Conservation (phyloP, 2,329 filamentous ascomycete species). For the Scedosporium apiospermum region DNA sequence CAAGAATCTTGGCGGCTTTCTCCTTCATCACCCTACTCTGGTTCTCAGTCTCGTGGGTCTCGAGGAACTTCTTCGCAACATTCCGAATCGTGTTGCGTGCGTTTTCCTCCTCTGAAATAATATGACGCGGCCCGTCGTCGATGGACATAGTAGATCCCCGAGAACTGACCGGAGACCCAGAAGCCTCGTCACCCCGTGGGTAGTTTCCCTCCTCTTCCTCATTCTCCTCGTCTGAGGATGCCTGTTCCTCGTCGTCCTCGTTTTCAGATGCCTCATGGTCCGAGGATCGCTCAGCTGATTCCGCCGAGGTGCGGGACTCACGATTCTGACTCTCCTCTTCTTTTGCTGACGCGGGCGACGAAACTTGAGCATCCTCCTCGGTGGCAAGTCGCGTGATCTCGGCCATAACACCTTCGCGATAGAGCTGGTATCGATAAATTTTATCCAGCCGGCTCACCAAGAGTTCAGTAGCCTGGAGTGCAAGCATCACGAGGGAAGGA, state of each 20-base stretch:
- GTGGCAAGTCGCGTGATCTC: slow-evolving; percentile 77
- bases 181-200: slow-evolving; percentile 36
- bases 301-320: slow-evolving; percentile 19
- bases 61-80: slow-evolving; percentile 74
- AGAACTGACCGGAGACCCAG: slow-evolving; percentile 57
- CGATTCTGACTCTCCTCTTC: slow-evolving; percentile 10
- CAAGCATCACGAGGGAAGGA: slow-evolving; percentile 73
- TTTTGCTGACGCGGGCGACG: slow-evolving; percentile 1
- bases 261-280: slow-evolving; percentile 17
- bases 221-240: slow-evolving; percentile 31
- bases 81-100: slow-evolving; percentile 60
- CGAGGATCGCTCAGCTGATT: slow-evolving; percentile 11
- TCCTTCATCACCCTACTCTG: slow-evolving; percentile 63
- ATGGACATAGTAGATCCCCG: slow-evolving; percentile 57
- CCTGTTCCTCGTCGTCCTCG: slow-evolving; percentile 26
- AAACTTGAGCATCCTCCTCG: slow-evolving; percentile 23
- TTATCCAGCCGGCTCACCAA: slow-evolving; percentile 74
- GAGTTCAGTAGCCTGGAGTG: slow-evolving; percentile 81
- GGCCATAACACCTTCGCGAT: slow-evolving; percentile 88
- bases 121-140: slow-evolving; percentile 30
- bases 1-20: slow-evolving; percentile 68
- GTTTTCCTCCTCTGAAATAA: slow-evolving; percentile 37
- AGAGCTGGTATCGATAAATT: slow-evolving; percentile 93
- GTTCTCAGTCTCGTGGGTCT: slow-evolving; percentile 69
- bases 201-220: slow-evolving; percentile 41